Percentiles rank a stretch among this genome's conserved stretches.
Conservation (phyloP, 169 alveolate species). For the Plasmodium chabaudi region DNA sequence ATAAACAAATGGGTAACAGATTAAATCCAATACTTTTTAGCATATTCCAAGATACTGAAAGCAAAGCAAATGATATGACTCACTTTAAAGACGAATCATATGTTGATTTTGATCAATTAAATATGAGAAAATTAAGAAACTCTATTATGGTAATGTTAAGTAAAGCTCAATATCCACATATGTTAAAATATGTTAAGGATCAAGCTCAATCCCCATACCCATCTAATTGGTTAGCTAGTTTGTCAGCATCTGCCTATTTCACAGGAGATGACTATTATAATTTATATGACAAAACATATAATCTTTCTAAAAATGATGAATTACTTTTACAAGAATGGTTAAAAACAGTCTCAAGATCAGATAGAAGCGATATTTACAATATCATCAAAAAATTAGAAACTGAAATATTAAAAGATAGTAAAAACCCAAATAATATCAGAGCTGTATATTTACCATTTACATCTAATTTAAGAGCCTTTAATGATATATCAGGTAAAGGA, state of each 20-base stretch:
- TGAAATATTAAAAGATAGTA: constrained; percentile 81
- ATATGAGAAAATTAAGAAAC: constrained; percentile 65
- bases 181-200: constrained; percentile 32
- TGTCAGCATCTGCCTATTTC: constrained; percentile 45
- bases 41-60: constrained; percentile 13
- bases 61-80: constrained; percentile 62
- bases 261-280: constrained; percentile 25
- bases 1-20: constrained; percentile 41
- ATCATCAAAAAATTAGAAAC: constrained; percentile 74
- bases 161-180: constrained; percentile 54
- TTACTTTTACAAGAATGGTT: constrained; percentile 85
- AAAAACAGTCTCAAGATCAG: constrained; percentile 82
- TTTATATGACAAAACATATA: constrained; percentile 47
- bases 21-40: constrained; percentile 27
- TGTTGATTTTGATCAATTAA: constrained; percentile 74
- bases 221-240: constrained; percentile 63
- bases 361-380: constrained; percentile 78
- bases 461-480: constrained; percentile 83
- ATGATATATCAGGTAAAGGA: constrained; percentile 86
- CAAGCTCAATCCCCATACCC: constrained; percentile 69
- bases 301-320: constrained; percentile 71
- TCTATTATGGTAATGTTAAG: constrained; percentile 40
- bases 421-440: constrained; percentile 85
- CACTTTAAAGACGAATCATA: constrained; percentile 72
- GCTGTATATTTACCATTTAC: constrained; percentile 87